Evolutionary conservation across 106 monocot genomes (phyloP).

Genomic region (Agapanthus africanus): DNA sequence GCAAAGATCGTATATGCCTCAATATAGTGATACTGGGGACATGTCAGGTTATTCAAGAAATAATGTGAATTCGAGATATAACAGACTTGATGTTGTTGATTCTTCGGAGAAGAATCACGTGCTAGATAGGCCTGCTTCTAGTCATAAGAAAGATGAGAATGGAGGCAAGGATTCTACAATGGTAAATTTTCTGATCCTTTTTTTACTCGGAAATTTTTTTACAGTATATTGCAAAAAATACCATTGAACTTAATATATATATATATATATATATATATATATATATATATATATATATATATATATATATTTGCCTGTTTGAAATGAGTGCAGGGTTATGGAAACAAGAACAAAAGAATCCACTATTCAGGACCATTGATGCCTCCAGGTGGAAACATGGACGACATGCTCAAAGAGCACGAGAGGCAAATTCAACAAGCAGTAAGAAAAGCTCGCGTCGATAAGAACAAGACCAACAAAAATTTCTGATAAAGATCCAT

Average conservation of each 20-base stretch:
- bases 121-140: constrained; percentile 33
- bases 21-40: constrained; percentile 10
- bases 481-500: no score
- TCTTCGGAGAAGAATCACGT: constrained; percentile 16
- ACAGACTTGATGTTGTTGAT: constrained; percentile 26
- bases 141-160: constrained; percentile 28
- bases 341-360: constrained; percentile 33
- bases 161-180: constrained; percentile 26
- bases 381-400: constrained; percentile 33
- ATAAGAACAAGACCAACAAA: not conserved
- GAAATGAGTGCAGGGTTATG: constrained; percentile 17
- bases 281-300: not conserved
- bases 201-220: not conserved
- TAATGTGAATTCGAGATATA: constrained; percentile 30
- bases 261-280: not conserved
- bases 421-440: constrained; percentile 40
- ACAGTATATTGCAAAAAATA: not conserved
- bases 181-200: constrained; percentile 23
- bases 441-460: constrained; percentile 29
- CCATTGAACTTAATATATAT: not conserved
- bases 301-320: not conserved
- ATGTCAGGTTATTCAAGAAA: constrained; percentile 19
- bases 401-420: constrained; percentile 43
- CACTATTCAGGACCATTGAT: constrained; percentile 38
- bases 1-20: constrained; percentile 29